Base-by-base conservation (phyloP, 2,329 filamentous ascomycete genomes). In the Fusarium burgessii region DNA sequence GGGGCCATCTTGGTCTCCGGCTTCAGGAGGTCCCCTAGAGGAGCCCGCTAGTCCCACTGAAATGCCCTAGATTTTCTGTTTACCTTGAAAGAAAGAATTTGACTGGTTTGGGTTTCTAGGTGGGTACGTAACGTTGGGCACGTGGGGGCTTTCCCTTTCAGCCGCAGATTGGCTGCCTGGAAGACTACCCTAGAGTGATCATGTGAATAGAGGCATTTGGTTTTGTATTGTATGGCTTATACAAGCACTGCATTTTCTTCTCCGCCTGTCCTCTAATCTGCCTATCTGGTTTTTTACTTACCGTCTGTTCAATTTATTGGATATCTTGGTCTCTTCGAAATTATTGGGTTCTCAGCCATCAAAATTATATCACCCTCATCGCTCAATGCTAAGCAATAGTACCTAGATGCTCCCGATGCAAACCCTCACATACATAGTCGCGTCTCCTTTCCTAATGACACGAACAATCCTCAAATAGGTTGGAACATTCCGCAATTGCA, bases 141-240 rank as follows among this genome's bases (percentile, higher is more conserved):
- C 72, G 70, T 72, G 72, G 73, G 52, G 60, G 49, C 27, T 62
- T 64, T 70, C 64, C 62, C 42, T 57, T 72, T 72, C 70, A 73
- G 72, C 70, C 68, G 67, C 51, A 61, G 63, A 41, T 45, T 23
- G 43, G 51, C 38, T 63, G 45, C 58, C 35, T 57, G 18, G 33
- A 43, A 43, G 9, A 23, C 38, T 71, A 71, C 68, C 68, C 68
- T 71, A 35, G n/a, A 25, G 50, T 27, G 11, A 58, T 55, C 29
- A 54, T 36, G 47, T 33, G 27, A 54, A 49, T 43, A 41, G 36
- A n/a, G 49, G 38, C 27, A 40, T 49, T 23, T 46, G 20, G 3
- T 13, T 33, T 20, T 17, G 40, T 51, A 25, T 50, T 32, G n/a
- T 20, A 25, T 25, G 14, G 15, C 8, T 33, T 23, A n/a, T 25